A percentile compares a stretch with the other conserved stretches of the same genome.
Evolutionary conservation across 164 flowering plant species (phyloP).

Genomic region (Macadamia integrifolia): DNA sequence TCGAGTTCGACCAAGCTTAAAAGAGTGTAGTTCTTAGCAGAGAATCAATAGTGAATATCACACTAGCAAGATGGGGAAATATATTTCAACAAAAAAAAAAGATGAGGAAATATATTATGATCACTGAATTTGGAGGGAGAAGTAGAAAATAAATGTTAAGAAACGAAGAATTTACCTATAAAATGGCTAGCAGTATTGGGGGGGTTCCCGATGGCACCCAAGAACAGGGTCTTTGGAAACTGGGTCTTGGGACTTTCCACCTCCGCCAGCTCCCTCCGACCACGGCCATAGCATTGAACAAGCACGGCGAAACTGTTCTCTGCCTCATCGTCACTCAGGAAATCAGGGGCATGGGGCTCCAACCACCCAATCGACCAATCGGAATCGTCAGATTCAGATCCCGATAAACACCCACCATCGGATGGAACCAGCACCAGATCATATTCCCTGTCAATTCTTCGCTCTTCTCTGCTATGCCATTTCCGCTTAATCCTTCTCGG

Average conservation of each 20-base stretch:
- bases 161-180: conserved; percentile 40
- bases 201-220: conserved; percentile 40
- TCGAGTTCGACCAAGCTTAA: no score
- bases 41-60: background rate
- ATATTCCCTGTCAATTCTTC: conserved; percentile 65
- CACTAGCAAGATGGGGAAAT: background rate
- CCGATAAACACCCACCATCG: conserved; percentile 77
- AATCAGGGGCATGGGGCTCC: conserved; percentile 83
- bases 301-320: conserved; percentile 78
- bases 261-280: conserved; percentile 27
- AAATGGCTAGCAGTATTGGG: conserved; percentile 28
- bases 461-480: conserved; percentile 68
- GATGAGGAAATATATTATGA: background rate
- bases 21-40: background rate
- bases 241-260: conserved; percentile 32
- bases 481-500: conserved; percentile 56
- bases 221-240: conserved; percentile 32
- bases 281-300: conserved; percentile 76
- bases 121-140: background rate
- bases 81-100: background rate
- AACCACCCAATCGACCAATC: conserved; percentile 95
- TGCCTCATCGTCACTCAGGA: conserved; percentile 56
- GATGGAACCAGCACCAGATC: conserved; percentile 81
- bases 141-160: background rate
- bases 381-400: conserved; percentile 81